Base-by-base conservation (phyloP, 2,329 filamentous ascomycete species). In the Rhinocladiella mackenziei region DNA sequence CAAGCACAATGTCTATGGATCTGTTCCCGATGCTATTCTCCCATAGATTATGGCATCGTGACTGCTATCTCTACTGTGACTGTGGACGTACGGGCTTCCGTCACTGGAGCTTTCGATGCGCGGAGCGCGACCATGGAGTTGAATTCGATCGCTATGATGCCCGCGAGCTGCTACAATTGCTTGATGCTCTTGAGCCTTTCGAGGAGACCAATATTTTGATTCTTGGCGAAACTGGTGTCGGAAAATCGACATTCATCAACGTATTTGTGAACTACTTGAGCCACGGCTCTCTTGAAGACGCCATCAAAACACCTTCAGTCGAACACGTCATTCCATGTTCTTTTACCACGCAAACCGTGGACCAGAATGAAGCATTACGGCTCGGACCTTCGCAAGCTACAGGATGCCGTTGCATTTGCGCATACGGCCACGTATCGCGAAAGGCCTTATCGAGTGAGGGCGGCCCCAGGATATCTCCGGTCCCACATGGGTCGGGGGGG, bases 171-270 rank as follows among this genome's bases (percentile, higher is more conserved):
- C 45, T 56, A 8, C 6, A 31, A 5, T 9, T 53, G 11, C 56
- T 62, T 1, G 35, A 55, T 11, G 43, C 29, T 14, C 56, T 66
- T 2, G 48, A 58, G 11, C 54, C 56, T 11, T 51, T 51, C 5
- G 56, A 65, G 2, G 56, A 63, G 13, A 39, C 66, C 18, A 73
- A 73, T 31, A 69, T 74, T 13, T 48, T 74, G 17, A 64, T 75
- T 3, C 57, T 74, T 0, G 71, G 71, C 0, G 70, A 73, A 50
- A 71, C 70, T 0, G 72, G 70, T 0, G 71, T 73, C 0, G 71
- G 72, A 0, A 74, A 75, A 39, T 71, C 67, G 1, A 73, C 71
- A 0, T 74, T 66, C 30, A 72, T 74, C 55, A 75, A 74, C 34
- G 65, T 69, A 0, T 71, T 74, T 23, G 52, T 68, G 50, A 74